Evolutionary conservation across 169 alveolate species (phyloP).

Genomic region (Eimeria tenella): DNA sequence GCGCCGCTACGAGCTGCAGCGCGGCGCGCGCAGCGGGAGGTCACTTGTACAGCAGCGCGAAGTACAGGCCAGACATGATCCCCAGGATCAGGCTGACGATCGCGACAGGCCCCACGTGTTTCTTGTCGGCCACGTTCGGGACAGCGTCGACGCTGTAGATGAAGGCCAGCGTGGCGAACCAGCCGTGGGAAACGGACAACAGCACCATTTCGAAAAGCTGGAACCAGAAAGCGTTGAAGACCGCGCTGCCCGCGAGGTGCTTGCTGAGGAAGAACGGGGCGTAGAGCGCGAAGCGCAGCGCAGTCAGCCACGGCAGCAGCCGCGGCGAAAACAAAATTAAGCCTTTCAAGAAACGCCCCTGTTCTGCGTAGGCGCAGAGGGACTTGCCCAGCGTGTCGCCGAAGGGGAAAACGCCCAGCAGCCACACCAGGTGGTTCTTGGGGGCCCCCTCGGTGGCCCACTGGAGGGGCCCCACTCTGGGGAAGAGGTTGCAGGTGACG

Average conservation of each 20-base stretch:
- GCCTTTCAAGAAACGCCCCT: neutral
- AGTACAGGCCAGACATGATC: constrained; percentile 52
- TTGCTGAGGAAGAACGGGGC: constrained; percentile 61
- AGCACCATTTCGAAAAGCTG: neutral
- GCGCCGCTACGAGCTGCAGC: too few relatives aligned
- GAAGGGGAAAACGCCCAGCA: constrained; percentile 42
- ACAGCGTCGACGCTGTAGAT: constrained; percentile 36
- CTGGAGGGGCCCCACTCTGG: constrained; percentile 55
- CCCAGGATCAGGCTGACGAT: constrained; percentile 57
- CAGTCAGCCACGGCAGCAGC: constrained; percentile 17
- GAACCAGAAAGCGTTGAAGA: constrained; percentile 69
- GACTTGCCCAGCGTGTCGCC: constrained; percentile 46
- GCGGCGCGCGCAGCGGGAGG: too few relatives aligned
- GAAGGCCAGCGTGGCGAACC: constrained; percentile 65
- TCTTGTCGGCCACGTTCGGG: neutral
- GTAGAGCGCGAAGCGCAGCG: constrained; percentile 4
- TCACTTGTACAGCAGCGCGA: constrained; percentile 35
- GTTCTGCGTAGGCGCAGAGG: neutral
- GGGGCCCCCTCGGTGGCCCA: constrained; percentile 30
- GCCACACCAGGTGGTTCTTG: constrained; percentile 38
- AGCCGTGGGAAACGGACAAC: constrained; percentile 60
- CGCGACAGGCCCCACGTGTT: constrained; percentile 24
- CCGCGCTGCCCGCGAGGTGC: neutral
- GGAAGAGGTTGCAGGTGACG: constrained; percentile 52
- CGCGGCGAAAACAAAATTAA: constrained; percentile 25